These are phyloP conservation scores for Saccharomycopsis crataegensis DNA, from an alignment of 1,139 yeast species.

Conservation along the genomic window DNA sequence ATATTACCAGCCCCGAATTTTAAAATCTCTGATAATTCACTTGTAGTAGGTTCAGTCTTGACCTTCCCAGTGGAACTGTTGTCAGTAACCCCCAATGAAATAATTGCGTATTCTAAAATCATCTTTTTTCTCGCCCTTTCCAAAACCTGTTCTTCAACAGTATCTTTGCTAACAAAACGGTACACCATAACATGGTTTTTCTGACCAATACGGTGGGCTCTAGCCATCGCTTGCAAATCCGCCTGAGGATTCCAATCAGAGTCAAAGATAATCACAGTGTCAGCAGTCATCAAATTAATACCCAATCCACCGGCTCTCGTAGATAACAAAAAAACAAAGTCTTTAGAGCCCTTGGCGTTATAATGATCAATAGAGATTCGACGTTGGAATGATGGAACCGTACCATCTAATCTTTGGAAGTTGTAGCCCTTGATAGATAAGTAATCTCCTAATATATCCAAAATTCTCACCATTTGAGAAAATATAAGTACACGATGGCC, in stretches of 20 bases:
- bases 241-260: conserved; percentile 99
- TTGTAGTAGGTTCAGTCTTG: conserved; percentile 68
- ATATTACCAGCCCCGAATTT: conserved; percentile 98
- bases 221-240: conserved; percentile 97
- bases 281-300: conserved; percentile 90
- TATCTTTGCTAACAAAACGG: conserved; percentile 92
- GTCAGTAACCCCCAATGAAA: conserved; percentile 91
- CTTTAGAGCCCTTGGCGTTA: conserved; percentile 89
- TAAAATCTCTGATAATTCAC: conserved; percentile 85
- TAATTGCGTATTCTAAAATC: conserved; percentile 96
- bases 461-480: conserved; percentile 94
- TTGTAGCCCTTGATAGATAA: conserved; percentile 81
- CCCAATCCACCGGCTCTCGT: conserved; percentile 98
- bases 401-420: conserved; percentile 94
- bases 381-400: conserved; percentile 89
- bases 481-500: conserved; percentile 94
- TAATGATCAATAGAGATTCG: conserved; percentile 93
- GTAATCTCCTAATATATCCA: conserved; percentile 93
- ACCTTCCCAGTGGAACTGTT: conserved; percentile 38
- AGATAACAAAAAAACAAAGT: conserved; percentile 82
- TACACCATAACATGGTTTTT: conserved; percentile 96
- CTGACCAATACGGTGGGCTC: conserved; percentile 99
- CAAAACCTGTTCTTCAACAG: conserved; percentile 93
- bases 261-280: conserved; percentile 86
- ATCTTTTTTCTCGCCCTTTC: conserved; percentile 96